A percentile compares a stretch with the other conserved stretches of the same genome.
phyloP scores from a whole-genome alignment of 2,329 filamentous ascomycete genomes.

The Aspergillus japonicus region DNA sequence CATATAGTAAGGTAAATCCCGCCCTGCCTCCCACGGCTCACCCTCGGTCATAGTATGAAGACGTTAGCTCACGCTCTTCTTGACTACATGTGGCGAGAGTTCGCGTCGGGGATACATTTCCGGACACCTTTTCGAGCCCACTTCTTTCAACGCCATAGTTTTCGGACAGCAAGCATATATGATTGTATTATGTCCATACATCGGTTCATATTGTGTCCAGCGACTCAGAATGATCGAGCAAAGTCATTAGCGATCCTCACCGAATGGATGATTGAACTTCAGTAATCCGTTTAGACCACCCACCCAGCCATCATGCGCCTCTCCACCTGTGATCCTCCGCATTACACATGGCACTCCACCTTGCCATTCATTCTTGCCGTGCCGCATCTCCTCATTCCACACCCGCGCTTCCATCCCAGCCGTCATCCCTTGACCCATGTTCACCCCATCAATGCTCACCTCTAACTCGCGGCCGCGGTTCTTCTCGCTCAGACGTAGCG shows the following conservation, averaged over 20 bases:
- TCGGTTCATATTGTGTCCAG: too few relatives aligned
- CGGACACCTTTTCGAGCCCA: too few relatives aligned
- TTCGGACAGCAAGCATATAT: too few relatives aligned
- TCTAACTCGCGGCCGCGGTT: slow-evolving; percentile 75
- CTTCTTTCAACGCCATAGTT: too few relatives aligned
- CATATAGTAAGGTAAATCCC: too few relatives aligned
- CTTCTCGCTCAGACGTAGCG: slow-evolving; percentile 75
- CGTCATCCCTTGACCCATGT: slow-evolving; percentile 62
- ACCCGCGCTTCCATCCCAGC: slow-evolving; percentile 84
- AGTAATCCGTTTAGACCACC: slow-evolving; percentile 87
- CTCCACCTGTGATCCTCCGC: slow-evolving; percentile 54
- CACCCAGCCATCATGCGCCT: slow-evolving; percentile 87
- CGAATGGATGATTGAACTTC: slow-evolving; percentile 98
- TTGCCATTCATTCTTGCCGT: slow-evolving; percentile 54
- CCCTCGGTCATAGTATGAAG: too few relatives aligned
- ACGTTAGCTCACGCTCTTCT: too few relatives aligned
- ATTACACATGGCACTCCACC: slow-evolving; percentile 93
- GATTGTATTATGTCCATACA: too few relatives aligned
- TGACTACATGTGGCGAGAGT: too few relatives aligned
- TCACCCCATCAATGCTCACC: slow-evolving; percentile 74
- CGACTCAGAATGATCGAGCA: neutral
- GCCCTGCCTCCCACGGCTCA: too few relatives aligned
- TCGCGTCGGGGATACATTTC: too few relatives aligned
- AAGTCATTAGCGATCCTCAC: slow-evolving; percentile 52
- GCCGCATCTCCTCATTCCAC: slow-evolving; percentile 75